Base-by-base conservation (phyloP, 352 stramenopile genomes). In the Phytophthora tubulina region DNA sequence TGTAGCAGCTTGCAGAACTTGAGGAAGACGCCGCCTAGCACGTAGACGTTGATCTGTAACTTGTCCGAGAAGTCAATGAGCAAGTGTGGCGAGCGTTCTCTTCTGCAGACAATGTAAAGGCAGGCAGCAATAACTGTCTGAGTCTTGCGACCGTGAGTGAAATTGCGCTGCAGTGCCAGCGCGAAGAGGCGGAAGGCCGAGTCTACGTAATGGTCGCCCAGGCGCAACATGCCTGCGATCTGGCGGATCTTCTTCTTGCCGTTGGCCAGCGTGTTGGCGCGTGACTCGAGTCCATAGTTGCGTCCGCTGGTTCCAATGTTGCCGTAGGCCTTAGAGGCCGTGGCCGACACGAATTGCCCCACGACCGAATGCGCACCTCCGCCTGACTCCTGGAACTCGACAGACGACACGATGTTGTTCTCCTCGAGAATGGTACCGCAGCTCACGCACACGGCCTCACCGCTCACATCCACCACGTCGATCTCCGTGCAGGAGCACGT, bases 21-120 rank as follows among this genome's bases (percentile, higher is more conserved):
- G 53, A 97, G 80, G 62, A 97, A 97, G 27, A 95, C 87, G 44
- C 87, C 88, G 27, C 90, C 90, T 15, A 97, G 78, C 67, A 94
- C 88, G 69, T 96, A 97, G 39, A 97, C 90, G 64, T 93, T 95
- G 71, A 99, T 96, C 83, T 99, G 97, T 6, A 99, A 84, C 56
- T 98, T 98, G 84, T 99, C 98, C 13, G 86, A 97, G 76, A 99
- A 99, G 82, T 99, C 98, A 77, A 99, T 99, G 15, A 99, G 89
- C 92, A 99, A 92, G 71, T 99, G 97, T 63, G 98, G 97, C 67
- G 93, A 98, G 67, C 99, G 98, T 74, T 99, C 94, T 73, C 98
- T 91, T 32, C 98, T 86, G 81, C 98, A 99, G 0, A 99, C 96
- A 58, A 99, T 99, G 78, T 99, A 99, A 42, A 99, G 86, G 79